Base-by-base conservation (phyloP, 345 rosid genomes). In the Aurinia saxatilis region DNA sequence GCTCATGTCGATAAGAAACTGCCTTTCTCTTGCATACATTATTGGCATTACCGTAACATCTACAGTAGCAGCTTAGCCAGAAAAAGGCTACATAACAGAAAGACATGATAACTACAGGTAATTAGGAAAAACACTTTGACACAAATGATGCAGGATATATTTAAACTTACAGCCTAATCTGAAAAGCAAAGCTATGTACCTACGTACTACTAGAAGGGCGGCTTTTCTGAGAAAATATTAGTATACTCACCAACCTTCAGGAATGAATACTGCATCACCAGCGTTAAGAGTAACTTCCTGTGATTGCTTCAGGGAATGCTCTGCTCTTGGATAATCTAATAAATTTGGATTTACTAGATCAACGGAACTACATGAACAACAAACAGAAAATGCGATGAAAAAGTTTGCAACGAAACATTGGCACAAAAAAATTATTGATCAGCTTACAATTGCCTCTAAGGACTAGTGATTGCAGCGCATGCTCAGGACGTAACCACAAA, bases 261-360 rank as follows among this genome's bases (percentile, higher is more conserved):
- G 99, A 71, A 93, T 87, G 84, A 90, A 93, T 73, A 93, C 86
- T 69, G 86, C 97, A 80, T 90, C 97, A 34, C 96, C 92, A 23
- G 86, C 84, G 33, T 78, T 67, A 66, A 93, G 96, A 71, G 68
- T 73, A 69, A 81, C 86, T 76, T 77, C 79, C 73, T 85, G 90
- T 36, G 88, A 76, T 75, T 71, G 81, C 56, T 65, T 75, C 57
- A 70, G 48, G 55, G 82, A 80, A 59, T 50, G 56, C 75, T 78
- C 66, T 63, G 95, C 96, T 73, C 96, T 90, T 58, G 95, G 90
- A 77, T 80, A 75, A 34, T 65, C 66, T 16, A 86, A 84, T 48
- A 85, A 73, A 66, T 85, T 82, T 5, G 87, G 90, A 72, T 70
- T 79, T 54, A 77, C 95, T 56, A 84, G 70, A 59, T 82, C 71